Base-by-base conservation (phyloP, 169 alveolate genomes). In the Plasmodium billcollinsi region DNA sequence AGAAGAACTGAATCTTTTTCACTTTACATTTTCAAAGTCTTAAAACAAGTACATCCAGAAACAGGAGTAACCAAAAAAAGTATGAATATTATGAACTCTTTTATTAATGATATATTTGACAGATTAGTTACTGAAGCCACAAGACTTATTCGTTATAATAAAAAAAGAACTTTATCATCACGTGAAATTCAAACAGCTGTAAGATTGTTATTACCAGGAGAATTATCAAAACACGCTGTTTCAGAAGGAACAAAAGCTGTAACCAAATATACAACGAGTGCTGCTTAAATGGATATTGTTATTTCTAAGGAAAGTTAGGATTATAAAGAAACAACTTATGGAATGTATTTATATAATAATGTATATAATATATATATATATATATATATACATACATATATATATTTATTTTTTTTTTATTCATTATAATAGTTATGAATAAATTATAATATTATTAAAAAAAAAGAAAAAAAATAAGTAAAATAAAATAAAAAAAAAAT, bases 171-270 rank as follows among this genome's bases (percentile, higher is more conserved):
- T 18, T 97, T 99, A 74, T 95, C 99, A 85, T 97, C 99, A 70
- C 97, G 99, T 74, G 99, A 99, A 95, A 97, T 99, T 88, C 99
- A 99, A 95, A 98, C 99, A 33, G 99, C 99, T 50, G 99, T 98
- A 63, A 96, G 99, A 76, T 97, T 99, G 69, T 94, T 99, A 74
- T 97, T 99, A 72, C 99, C 99, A 58, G 99, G 99, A 61, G 99
- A 99, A 93, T 97, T 99, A 83, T 98, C 99, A 93, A 98, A 98
- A 96, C 99, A 99, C 94, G 99, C 99, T 88, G 99, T 98, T 78
- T 96, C 99, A 69, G 99, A 99, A 94, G 99, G 99, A 62, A 98
- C 99, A 88, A 99, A 99, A 96, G 99, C 99, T 86, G 99, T 99
- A 88, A 98, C 99, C 93, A 99, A 99, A 94, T 98, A 97, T 96